phyloP scores from a whole-genome alignment of 2,329 filamentous ascomycete genomes.

The Penicillium griseofulvum region DNA sequence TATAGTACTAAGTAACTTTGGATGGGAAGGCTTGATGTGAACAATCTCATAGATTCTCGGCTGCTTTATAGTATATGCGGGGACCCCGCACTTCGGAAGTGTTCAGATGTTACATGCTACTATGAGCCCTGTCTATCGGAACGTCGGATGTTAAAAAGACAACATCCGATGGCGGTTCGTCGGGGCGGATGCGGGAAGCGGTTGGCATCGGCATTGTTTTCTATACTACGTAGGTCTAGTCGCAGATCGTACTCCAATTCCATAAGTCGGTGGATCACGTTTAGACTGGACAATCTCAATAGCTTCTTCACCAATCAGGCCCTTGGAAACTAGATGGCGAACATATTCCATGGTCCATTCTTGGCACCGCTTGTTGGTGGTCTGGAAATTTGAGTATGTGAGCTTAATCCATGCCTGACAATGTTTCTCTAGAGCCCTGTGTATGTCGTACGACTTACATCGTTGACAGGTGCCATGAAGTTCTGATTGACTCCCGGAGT shows the following conservation, averaged over 20 bases:
- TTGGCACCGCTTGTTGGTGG: conserved; percentile 33
- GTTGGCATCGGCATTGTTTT: not conserved
- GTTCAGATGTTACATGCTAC: not conserved
- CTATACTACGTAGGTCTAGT: not conserved
- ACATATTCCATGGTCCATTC: conserved; percentile 38
- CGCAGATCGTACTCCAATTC: conserved; percentile 24
- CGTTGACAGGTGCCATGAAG: conserved; percentile 36
- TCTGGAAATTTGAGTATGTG: conserved; percentile 13
- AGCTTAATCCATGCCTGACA: not conserved
- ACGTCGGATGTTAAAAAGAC: not conserved
- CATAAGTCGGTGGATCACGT: conserved; percentile 31
- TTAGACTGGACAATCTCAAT: conserved; percentile 29
- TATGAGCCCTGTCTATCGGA: not conserved
- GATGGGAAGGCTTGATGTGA: not conserved
- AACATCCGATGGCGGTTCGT: conserved; percentile 1
- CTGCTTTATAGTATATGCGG: conserved; percentile 1
- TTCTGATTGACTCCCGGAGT: conserved; percentile 33
- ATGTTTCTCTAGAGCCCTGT: not conserved
- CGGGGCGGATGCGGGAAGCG: conserved; percentile 7
- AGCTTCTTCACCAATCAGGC: conserved; percentile 21
- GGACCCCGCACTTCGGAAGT: conserved; percentile 13
- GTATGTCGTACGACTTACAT: conserved; percentile 19
- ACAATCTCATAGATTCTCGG: not conserved
- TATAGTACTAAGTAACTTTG: not conserved
- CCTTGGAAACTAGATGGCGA: conserved; percentile 23